These are phyloP conservation scores for Arthrocladium fulminans DNA, from an alignment of 2,329 filamentous ascomycete genomes.

Conservation along the genomic window DNA sequence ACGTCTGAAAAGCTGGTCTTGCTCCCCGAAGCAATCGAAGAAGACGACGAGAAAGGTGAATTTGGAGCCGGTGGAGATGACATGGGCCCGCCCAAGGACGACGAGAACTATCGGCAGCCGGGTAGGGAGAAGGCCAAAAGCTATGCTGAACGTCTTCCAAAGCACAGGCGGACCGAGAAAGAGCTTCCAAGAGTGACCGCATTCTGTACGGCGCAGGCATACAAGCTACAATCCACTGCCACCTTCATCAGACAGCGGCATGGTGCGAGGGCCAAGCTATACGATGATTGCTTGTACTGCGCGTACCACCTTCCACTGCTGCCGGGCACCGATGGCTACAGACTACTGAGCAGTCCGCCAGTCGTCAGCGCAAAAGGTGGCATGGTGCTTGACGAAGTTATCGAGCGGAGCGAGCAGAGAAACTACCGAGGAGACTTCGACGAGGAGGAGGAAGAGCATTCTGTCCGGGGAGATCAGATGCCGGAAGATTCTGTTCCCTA, in stretches of 20 bases:
- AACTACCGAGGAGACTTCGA: constrained; percentile 90
- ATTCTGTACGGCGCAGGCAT: constrained; percentile 91
- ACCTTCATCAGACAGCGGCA: constrained; percentile 82
- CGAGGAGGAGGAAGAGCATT: constrained; percentile 56
- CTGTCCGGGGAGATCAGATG: constrained; percentile 30
- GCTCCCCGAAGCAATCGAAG: constrained; percentile 66
- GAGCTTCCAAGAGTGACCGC: constrained; percentile 75
- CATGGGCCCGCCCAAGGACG: constrained; percentile 45
- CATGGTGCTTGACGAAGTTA: constrained; percentile 86
- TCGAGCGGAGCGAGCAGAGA: constrained; percentile 81
- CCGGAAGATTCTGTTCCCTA: constrained; percentile 27
- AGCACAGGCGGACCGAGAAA: constrained; percentile 76
- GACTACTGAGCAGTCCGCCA: constrained; percentile 80
- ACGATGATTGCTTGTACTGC: constrained; percentile 93
- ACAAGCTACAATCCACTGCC: constrained; percentile 80
- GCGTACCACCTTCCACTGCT: constrained; percentile 89
- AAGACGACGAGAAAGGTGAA: constrained; percentile 47
- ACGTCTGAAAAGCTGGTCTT: constrained; percentile 95
- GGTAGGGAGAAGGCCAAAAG: constrained; percentile 62
- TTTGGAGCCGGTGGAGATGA: constrained; percentile 49
- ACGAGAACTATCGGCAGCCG: constrained; percentile 54
- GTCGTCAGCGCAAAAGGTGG: constrained; percentile 89
- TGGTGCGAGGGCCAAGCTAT: constrained; percentile 85
- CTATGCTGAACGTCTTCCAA: constrained; percentile 87
- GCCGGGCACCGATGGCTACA: constrained; percentile 75